phyloP scores from a whole-genome alignment of 768 basidiomycete genomes.

The Suillus placidus region DNA sequence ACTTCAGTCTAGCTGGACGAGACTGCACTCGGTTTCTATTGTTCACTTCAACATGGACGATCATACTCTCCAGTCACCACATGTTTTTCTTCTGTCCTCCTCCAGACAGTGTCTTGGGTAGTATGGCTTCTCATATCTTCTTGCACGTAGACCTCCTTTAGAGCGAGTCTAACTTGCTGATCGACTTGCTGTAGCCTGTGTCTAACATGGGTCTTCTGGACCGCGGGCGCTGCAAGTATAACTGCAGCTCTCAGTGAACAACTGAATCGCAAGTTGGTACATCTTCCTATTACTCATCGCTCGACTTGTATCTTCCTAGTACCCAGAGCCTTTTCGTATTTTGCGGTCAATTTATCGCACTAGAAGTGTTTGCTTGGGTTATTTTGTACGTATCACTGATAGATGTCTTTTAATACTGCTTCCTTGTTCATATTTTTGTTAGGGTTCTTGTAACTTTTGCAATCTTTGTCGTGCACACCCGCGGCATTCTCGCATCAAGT shows the following conservation, averaged over 20 bases:
- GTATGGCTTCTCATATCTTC: slow-evolving; percentile 61
- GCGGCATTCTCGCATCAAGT: slow-evolving; percentile 58
- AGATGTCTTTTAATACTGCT: neutral
- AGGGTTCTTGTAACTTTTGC: slow-evolving; percentile 70
- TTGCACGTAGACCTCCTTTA: slow-evolving; percentile 49
- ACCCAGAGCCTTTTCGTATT: slow-evolving; percentile 54
- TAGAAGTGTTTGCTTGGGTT: slow-evolving; percentile 76
- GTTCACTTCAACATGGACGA: slow-evolving; percentile 73
- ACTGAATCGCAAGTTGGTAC: slow-evolving; percentile 64
- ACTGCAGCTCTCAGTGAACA: slow-evolving; percentile 71
- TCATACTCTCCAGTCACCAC: slow-evolving; percentile 54
- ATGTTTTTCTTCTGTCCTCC: slow-evolving; percentile 57
- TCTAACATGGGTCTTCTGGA: slow-evolving; percentile 82
- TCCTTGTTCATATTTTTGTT: slow-evolving; percentile 5
- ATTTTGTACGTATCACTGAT: slow-evolving; percentile 54
- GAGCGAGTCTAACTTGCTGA: slow-evolving; percentile 4
- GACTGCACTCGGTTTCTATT: slow-evolving; percentile 68
- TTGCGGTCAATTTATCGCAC: slow-evolving; percentile 76
- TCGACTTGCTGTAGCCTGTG: slow-evolving; percentile 45
- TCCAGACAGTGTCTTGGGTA: slow-evolving; percentile 53
- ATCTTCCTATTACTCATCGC: neutral
- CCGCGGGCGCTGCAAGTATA: slow-evolving; percentile 69
- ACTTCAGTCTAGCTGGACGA: slow-evolving; percentile 47
- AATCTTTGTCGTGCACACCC: slow-evolving; percentile 58
- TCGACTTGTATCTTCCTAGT: slow-evolving; percentile 19